phyloP scores from a whole-genome alignment of 2,329 filamentous ascomycete genomes.

The Xylaria polymorpha region DNA sequence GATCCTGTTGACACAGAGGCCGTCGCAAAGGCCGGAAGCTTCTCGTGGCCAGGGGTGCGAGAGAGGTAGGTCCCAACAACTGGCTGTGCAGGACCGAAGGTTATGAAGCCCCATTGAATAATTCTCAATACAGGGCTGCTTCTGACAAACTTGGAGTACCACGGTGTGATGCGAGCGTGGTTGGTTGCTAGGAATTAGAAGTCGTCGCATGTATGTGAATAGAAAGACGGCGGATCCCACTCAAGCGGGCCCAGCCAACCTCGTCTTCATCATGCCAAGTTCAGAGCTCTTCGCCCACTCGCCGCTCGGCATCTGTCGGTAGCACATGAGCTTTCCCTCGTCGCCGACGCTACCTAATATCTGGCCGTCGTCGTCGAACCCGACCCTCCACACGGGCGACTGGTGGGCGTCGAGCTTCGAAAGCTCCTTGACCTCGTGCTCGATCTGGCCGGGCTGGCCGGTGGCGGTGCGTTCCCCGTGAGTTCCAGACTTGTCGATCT shows the following conservation, averaged over 20 bases:
- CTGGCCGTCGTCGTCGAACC: constrained; percentile 77
- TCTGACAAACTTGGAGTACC: neutral
- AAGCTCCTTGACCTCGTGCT: constrained; percentile 71
- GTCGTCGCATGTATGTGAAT: neutral
- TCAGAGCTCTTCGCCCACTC: constrained; percentile 71
- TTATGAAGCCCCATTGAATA: neutral
- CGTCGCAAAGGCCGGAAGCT: neutral
- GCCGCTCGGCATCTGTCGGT: constrained; percentile 68
- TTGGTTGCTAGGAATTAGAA: neutral
- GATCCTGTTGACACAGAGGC: neutral
- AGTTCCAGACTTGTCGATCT: constrained; percentile 62
- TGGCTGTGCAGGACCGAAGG: no score
- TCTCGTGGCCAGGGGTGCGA: neutral
- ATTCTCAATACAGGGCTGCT: neutral
- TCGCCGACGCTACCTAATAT: constrained; percentile 81
- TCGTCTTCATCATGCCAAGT: constrained; percentile 67
- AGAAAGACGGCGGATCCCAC: neutral
- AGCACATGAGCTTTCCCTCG: constrained; percentile 74
- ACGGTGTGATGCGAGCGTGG: neutral
- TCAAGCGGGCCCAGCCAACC: constrained; percentile 55
- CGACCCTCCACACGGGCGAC: constrained; percentile 79
- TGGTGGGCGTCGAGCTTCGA: constrained; percentile 75
- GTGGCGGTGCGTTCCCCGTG: constrained; percentile 63
- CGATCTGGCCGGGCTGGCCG: constrained; percentile 72
- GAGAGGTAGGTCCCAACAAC: no score